phyloP scores from a whole-genome alignment of 352 stramenopile genomes.

The Aphanomyces cochlioides region DNA sequence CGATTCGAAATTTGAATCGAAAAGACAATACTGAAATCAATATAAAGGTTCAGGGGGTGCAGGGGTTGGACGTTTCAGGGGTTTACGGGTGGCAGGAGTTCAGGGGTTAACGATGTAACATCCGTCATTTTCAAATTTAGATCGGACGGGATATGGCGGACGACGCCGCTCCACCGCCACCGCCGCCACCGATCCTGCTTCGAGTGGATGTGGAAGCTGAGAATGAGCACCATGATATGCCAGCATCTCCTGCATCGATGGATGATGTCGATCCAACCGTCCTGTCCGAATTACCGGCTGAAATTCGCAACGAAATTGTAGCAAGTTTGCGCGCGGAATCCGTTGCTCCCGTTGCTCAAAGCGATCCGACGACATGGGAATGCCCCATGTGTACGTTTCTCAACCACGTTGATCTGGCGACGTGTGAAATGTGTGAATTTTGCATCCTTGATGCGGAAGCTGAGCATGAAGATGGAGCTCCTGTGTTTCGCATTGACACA shows the following conservation, averaged over 20 bases:
- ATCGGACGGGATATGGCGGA: not conserved
- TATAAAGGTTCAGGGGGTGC: too few species aligned
- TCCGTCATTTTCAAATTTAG: too few species aligned
- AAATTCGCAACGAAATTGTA: conserved; percentile 59
- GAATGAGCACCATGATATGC: not conserved
- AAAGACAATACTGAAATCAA: too few species aligned
- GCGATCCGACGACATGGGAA: conserved; percentile 36
- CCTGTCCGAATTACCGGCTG: conserved; percentile 47
- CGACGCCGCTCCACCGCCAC: not conserved
- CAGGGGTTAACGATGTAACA: too few species aligned
- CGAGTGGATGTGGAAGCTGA: not conserved
- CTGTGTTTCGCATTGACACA: not conserved
- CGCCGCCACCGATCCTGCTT: not conserved
- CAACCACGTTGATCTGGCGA: conserved; percentile 61
- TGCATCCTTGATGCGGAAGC: conserved; percentile 25
- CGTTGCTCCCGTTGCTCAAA: not conserved
- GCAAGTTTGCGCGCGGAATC: conserved; percentile 20
- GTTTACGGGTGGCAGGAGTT: too few species aligned
- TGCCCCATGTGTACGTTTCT: conserved; percentile 77
- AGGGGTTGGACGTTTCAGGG: too few species aligned
- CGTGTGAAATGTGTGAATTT: conserved; percentile 61
- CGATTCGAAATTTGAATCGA: too few species aligned
- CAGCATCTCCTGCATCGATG: conserved; percentile 5
- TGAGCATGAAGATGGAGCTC: conserved; percentile 29
- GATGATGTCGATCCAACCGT: conserved; percentile 44